Percentiles rank a stretch among this genome's conserved stretches.
Evolutionary conservation across 805 yeast species (phyloP).

Genomic region (Candida insectorum): DNA sequence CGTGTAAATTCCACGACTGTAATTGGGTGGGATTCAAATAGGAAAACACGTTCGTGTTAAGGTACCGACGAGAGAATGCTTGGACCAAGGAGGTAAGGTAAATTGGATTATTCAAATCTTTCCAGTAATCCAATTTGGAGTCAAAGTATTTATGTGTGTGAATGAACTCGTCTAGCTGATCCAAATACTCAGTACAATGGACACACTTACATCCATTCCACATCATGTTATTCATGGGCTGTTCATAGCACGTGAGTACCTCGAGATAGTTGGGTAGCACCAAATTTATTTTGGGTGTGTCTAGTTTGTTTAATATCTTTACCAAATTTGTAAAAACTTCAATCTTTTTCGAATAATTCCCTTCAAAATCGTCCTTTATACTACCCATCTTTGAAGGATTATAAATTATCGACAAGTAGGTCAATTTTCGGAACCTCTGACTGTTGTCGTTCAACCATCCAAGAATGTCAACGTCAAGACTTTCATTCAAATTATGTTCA

Average conservation of each 20-base stretch:
- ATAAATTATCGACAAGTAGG: conserved; percentile 52
- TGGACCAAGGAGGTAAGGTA: conserved; percentile 53
- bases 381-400: conserved; percentile 56
- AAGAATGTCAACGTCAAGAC: conserved; percentile 41
- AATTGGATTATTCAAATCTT: conserved; percentile 59
- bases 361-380: conserved; percentile 66
- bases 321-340: conserved; percentile 40
- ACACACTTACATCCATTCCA: conserved; percentile 78
- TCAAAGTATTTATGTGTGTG: conserved; percentile 64
- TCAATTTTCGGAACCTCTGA: conserved; percentile 16
- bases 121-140: conserved; percentile 40
- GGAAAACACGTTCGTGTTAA: conserved; percentile 6
- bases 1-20: conserved; percentile 10
- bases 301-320: conserved; percentile 3
- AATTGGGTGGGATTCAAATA: conserved; percentile 8
- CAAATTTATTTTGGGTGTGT: conserved; percentile 29
- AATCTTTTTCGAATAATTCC: conserved; percentile 62
- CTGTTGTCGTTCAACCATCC: conserved; percentile 2
- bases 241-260: conserved; percentile 65
- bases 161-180: conserved; percentile 55
- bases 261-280: conserved; percentile 60
- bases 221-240: conserved; percentile 60
- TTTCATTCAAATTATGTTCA: conserved; percentile 27
- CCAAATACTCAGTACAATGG: conserved; percentile 49
- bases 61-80: conserved; percentile 3